Evolutionary conservation across 306 rosid genomes (phyloP).

Genomic region (Trichosanthes cucumerina): DNA sequence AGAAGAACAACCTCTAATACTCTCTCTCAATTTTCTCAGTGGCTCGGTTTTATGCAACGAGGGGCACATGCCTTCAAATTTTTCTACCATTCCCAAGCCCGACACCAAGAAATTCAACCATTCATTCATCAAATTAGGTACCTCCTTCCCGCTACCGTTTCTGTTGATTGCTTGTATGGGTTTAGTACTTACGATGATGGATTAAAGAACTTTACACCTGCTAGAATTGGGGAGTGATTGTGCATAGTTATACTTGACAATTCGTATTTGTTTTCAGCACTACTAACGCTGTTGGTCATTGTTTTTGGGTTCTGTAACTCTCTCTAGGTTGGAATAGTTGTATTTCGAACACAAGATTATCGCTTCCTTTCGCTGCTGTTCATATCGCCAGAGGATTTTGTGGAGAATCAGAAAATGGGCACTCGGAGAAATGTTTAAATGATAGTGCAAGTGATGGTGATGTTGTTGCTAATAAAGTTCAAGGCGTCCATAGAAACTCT

Average conservation of each 20-base stretch:
- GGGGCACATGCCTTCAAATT: background rate
- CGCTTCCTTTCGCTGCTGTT: background rate
- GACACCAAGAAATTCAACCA: background rate
- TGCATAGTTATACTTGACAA: background rate
- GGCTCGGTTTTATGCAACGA: background rate
- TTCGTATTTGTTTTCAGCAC: background rate
- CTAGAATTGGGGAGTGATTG: background rate
- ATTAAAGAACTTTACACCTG: background rate
- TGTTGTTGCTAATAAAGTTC: conserved; percentile 3
- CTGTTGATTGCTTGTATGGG: background rate
- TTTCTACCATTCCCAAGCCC: background rate
- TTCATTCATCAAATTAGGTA: background rate
- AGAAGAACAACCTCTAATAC: background rate
- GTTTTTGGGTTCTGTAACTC: background rate
- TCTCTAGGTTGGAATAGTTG: conserved; percentile 8
- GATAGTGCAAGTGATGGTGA: background rate
- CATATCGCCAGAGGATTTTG: conserved; percentile 13
- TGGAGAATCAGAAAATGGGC: conserved; percentile 9
- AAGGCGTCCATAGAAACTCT: conserved; percentile 13
- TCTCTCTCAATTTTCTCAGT: background rate
- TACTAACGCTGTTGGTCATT: background rate
- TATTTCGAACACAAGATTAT: background rate
- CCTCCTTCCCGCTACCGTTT: background rate
- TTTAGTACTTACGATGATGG: background rate
- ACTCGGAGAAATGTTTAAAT: background rate